Percentiles rank a stretch among this genome's conserved stretches.
phyloP scores from a whole-genome alignment of 1,139 yeast species.

The Groenewaldozyma sp. region DNA sequence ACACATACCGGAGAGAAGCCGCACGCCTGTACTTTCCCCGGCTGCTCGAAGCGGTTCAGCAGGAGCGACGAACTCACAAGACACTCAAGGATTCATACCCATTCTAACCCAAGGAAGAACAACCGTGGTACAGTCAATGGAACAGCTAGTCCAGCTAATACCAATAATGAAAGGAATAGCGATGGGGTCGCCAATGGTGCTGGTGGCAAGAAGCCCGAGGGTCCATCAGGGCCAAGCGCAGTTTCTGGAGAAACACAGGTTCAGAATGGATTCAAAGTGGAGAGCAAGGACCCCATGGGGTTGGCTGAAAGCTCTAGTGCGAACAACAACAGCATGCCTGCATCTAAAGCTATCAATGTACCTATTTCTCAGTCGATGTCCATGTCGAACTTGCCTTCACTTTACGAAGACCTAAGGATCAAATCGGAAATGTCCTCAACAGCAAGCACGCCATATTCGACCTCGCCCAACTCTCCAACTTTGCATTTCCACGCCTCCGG shows the following conservation, averaged over 20 bases:
- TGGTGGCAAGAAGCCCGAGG: background rate
- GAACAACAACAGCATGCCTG: slow-evolving; percentile 11
- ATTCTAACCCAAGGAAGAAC: slow-evolving; percentile 59
- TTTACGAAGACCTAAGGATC: slow-evolving; percentile 5
- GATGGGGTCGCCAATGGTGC: background rate
- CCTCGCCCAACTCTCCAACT: slow-evolving; percentile 19
- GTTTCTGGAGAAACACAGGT: background rate
- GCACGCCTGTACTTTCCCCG: slow-evolving; percentile 79
- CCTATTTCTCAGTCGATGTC: slow-evolving; percentile 12
- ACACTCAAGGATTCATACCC: slow-evolving; percentile 78
- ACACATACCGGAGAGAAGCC: slow-evolving; percentile 97
- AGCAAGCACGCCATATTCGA: slow-evolving; percentile 13
- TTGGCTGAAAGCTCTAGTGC: slow-evolving; percentile 10
- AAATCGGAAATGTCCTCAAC: slow-evolving; percentile 9
- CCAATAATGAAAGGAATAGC: background rate
- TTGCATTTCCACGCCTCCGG: slow-evolving; percentile 6
- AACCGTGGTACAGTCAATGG: no score
- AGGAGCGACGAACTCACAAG: slow-evolving; percentile 87
- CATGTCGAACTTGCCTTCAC: slow-evolving; percentile 12
- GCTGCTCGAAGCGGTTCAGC: slow-evolving; percentile 77
- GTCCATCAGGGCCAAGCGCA: background rate
- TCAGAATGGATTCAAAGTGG: background rate
- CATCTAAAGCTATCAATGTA: slow-evolving; percentile 4
- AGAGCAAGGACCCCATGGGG: background rate
- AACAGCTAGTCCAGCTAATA: background rate